Evolutionary conservation across 164 flowering plant genomes (phyloP).

Genomic region (Taxillus chinensis): DNA sequence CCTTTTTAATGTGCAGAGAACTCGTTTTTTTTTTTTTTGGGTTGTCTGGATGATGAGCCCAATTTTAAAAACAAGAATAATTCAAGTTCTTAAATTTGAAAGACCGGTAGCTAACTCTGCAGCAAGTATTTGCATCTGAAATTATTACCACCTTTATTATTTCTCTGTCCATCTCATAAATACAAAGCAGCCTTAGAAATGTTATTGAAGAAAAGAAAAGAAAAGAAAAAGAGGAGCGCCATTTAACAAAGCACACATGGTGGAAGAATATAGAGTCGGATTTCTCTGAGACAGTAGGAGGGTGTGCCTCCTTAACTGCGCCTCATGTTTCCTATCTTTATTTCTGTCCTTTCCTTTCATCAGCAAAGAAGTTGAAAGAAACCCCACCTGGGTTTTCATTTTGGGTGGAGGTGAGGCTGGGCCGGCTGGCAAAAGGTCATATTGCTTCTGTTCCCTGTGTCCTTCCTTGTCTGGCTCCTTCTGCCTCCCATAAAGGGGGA

Average conservation of each 20-base stretch:
- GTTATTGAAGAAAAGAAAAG: constrained; percentile 21
- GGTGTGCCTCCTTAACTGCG: constrained; percentile 2
- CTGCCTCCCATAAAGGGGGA: constrained; percentile 16
- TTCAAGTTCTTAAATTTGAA: constrained; percentile 13
- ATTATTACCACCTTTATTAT: constrained; percentile 18
- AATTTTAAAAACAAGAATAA: constrained; percentile 8
- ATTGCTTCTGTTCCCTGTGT: constrained; percentile 7
- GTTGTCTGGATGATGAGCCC: not conserved
- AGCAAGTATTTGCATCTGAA: constrained; percentile 20
- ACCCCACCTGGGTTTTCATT: constrained; percentile 27
- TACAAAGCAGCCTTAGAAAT: not conserved
- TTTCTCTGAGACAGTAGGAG: constrained; percentile 17
- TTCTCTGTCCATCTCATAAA: constrained; percentile 5
- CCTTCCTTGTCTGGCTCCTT: constrained; percentile 11
- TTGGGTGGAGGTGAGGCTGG: constrained; percentile 19
- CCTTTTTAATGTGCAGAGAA: too few species aligned
- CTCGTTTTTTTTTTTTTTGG: too few species aligned
- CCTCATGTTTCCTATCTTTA: constrained; percentile 16
- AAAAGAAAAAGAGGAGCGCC: constrained; percentile 17
- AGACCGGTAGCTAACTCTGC: constrained; percentile 12
- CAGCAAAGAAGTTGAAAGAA: constrained; percentile 17
- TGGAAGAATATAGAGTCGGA: constrained; percentile 13
- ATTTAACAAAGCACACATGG: constrained; percentile 17
- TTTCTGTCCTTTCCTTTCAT: constrained; percentile 26
- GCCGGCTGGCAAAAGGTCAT: constrained; percentile 20